Percentiles rank a stretch among this genome's conserved stretches.
phyloP scores from a whole-genome alignment of 192 early-diverging fungal genomes.

The Umbelopsis sp. region DNA sequence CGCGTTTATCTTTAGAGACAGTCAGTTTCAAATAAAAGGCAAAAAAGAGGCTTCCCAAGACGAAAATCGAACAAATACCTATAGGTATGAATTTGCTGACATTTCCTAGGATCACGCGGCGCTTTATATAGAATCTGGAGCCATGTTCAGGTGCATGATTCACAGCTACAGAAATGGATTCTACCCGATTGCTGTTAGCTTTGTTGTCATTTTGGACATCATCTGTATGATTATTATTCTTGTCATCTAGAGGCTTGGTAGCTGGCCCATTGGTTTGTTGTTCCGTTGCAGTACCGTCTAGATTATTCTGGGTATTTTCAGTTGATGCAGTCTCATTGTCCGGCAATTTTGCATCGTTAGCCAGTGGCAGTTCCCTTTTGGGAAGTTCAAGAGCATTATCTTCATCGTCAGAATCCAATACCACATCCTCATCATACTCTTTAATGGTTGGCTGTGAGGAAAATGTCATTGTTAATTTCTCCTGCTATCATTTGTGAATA shows the following conservation, averaged over 20 bases:
- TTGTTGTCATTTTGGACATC: not conserved
- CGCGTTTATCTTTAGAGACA: constrained; percentile 47
- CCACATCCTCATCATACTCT: constrained; percentile 72
- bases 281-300: not conserved
- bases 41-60: not conserved
- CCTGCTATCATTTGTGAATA: not conserved
- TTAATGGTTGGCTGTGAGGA: constrained; percentile 65
- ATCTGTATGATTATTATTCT: not conserved
- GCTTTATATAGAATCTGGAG: constrained; percentile 75
- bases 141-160: constrained; percentile 44
- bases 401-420: constrained; percentile 58
- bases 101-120: constrained; percentile 70
- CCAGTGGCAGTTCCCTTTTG: not conserved
- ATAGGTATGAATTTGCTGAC: constrained; percentile 71
- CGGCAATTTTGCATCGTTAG: not conserved
- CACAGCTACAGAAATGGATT: constrained; percentile 32
- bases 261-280: constrained; percentile 29
- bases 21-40: not conserved
- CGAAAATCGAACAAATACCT: constrained; percentile 30
- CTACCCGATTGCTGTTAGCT: not conserved
- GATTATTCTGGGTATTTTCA: not conserved
- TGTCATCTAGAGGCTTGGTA: not conserved
- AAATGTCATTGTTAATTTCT: not conserved
- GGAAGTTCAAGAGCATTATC: constrained; percentile 5
- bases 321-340: not conserved